Base-by-base conservation (phyloP, 2,329 filamentous ascomycete genomes). In the Alternaria atra region DNA sequence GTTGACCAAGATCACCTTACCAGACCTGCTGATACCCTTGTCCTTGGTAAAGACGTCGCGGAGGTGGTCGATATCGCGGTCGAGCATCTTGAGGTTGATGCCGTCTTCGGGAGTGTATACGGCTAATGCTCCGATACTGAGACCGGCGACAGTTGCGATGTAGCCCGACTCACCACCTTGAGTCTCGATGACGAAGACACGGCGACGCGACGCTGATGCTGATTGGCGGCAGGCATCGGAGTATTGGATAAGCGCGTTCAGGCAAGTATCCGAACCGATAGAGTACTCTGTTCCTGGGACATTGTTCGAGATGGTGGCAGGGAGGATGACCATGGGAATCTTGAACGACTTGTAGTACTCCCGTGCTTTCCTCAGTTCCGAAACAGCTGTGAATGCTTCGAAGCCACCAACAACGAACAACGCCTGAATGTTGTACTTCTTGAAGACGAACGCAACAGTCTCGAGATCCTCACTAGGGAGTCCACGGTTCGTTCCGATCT, bases 221-320 rank as follows among this genome's bases (percentile, higher is more conserved):
- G 94, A 97, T 79, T 98, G 95, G 80, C 96, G 93, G 81, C 98
- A 97, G 73, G 94, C 94, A 83, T 99, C 95, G 77, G 94, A 97
- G 81, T 97, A 99, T 69, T 90, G 88, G 65, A 97, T 93, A 39
- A 99, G 85, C 56, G 97, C 93, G 81, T 99, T 99, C 64, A 99
- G 83, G 76, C 95, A 98, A 1, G 95, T 99, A 74, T 99, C 95
- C 32, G 93, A 97, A 43, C 95, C 95, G 46, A 99, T 88, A 1
- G 93, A 97, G 83, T 97, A 98, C 80, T 99, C 95, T 0, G 94
- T 97, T 39, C 95, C 95, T 0, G 95, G 95, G 5, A 99, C 95
- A 78, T 99, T 99, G 85, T 99, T 99, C 67, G 93, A 97, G 70
- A 99, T 94, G 9, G 95, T 99, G n/a, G 95, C 95, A 0, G 95